Conservation (phyloP, 2,329 filamentous ascomycete genomes). For the Ophiostoma angusticollis region DNA sequence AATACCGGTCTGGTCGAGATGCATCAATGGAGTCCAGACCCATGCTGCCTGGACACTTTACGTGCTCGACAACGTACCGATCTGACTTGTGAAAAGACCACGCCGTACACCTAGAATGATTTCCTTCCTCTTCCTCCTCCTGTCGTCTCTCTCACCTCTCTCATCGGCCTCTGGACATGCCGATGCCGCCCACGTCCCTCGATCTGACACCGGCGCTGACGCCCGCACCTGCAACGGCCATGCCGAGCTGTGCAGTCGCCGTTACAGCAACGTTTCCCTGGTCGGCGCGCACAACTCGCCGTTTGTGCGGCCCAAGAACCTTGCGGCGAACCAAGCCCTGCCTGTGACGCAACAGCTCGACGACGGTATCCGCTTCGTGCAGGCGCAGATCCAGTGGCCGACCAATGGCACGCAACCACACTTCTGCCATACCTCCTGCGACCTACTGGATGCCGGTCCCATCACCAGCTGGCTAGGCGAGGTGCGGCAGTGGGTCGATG, state of each 20-base stretch:
- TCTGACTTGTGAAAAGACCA: too few relatives aligned
- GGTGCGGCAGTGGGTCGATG: slow-evolving; percentile 59
- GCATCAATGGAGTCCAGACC: too few relatives aligned
- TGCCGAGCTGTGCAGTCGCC: slow-evolving; percentile 60
- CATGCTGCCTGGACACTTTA: too few relatives aligned
- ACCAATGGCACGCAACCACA: slow-evolving; percentile 40
- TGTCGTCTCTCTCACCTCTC: too few relatives aligned
- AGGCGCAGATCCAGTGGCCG: slow-evolving; percentile 50
- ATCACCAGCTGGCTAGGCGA: slow-evolving; percentile 59
- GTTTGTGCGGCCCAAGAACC: slow-evolving; percentile 56
- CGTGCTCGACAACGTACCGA: too few relatives aligned
- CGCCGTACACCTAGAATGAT: too few relatives aligned
- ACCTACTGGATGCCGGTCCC: slow-evolving; percentile 68
- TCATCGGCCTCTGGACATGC: too few relatives aligned
- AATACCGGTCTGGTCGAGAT: too few relatives aligned
- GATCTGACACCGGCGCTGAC: neutral
- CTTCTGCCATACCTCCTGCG: slow-evolving; percentile 77
- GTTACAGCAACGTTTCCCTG: slow-evolving; percentile 71
- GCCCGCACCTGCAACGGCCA: slow-evolving; percentile 61
- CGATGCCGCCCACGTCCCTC: too few relatives aligned
- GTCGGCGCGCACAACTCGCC: slow-evolving; percentile 73
- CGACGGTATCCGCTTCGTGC: slow-evolving; percentile 57
- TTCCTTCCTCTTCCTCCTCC: too few relatives aligned
- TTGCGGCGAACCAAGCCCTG: slow-evolving; percentile 62
- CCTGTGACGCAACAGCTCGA: slow-evolving; percentile 59